phyloP scores from a whole-genome alignment of 2,329 filamentous ascomycete genomes.

The Tolypocladium inflatum region DNA sequence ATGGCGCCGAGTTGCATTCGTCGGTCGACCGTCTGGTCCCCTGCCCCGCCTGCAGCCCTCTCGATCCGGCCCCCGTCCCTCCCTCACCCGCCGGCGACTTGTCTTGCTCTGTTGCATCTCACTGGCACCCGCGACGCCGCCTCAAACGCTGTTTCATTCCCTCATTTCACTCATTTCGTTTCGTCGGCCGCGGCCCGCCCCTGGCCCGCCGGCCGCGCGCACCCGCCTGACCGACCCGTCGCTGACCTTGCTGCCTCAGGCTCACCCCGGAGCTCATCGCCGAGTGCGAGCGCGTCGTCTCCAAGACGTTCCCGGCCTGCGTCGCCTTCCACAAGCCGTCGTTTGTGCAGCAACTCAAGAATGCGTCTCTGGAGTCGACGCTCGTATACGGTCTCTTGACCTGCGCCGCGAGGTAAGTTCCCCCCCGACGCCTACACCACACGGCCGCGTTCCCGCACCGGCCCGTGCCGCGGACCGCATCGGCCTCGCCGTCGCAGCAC shows the following conservation, averaged over 20 bases:
- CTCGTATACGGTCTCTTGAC: constrained; percentile 50
- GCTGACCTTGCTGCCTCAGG: constrained; percentile 20
- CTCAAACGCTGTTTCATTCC: not conserved
- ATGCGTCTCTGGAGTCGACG: constrained; percentile 41
- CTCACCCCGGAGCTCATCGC: constrained; percentile 47
- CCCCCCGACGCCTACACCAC: constrained; percentile 2
- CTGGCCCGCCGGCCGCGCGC: not conserved
- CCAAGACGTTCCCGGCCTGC: constrained; percentile 51
- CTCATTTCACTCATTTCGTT: not conserved
- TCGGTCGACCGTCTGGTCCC: not conserved
- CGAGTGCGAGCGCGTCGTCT: constrained; percentile 52
- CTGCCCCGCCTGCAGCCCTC: constrained; percentile 2
- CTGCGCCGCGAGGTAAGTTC: constrained; percentile 46
- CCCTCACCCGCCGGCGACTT: not conserved
- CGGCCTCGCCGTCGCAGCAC: not conserved
- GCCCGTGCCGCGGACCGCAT: not conserved
- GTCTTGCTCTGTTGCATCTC: not conserved
- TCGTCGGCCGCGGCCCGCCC: not conserved
- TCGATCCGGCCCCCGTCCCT: constrained; percentile 1
- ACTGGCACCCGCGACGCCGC: not conserved
- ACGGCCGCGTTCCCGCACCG: constrained; percentile 7
- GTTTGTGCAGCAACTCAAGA: constrained; percentile 52
- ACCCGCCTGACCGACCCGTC: not conserved
- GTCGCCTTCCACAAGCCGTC: constrained; percentile 55
- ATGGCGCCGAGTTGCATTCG: constrained; percentile 4